These are phyloP conservation scores for Selaginella moellendorffii DNA, from an alignment of 75 land plant species.

Conservation along the genomic window DNA sequence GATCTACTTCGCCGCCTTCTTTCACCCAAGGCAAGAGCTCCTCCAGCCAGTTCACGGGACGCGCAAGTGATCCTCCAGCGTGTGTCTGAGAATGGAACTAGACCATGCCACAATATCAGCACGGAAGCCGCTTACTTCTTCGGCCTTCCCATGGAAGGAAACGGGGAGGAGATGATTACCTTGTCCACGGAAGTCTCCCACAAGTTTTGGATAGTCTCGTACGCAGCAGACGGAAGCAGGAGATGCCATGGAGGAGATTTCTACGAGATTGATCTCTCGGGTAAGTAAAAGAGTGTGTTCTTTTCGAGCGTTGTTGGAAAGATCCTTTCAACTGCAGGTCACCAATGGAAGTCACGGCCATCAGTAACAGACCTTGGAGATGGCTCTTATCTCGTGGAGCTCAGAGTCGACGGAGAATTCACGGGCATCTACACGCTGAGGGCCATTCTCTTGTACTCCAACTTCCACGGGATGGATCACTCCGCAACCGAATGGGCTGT, in stretches of 20 bases:
- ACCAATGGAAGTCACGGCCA: constrained; percentile 17
- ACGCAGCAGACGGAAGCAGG: neutral
- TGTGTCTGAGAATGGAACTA: constrained; percentile 25
- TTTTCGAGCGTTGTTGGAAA: too few relatives aligned
- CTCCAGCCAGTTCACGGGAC: too few relatives aligned
- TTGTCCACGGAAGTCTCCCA: neutral
- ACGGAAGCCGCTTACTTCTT: neutral
- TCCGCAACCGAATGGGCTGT: constrained; percentile 8
- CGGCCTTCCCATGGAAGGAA: neutral
- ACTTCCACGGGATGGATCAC: constrained; percentile 10
- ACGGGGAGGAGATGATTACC: neutral
- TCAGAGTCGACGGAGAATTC: constrained; percentile 11
- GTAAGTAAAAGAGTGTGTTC: too few relatives aligned
- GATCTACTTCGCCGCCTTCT: too few relatives aligned
- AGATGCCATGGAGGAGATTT: neutral
- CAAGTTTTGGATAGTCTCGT: neutral
- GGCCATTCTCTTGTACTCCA: constrained; percentile 14
- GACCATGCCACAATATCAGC: constrained; percentile 1
- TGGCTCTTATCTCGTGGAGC: constrained; percentile 8
- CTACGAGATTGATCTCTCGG: neutral
- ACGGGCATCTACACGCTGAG: constrained; percentile 11
- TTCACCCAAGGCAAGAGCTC: too few relatives aligned
- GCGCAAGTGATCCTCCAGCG: too few relatives aligned
- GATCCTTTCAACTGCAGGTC: too few relatives aligned
- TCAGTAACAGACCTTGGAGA: constrained; percentile 10